Base-by-base conservation (phyloP, 192 early-diverging fungal genomes). In the Diversispora epigaea region DNA sequence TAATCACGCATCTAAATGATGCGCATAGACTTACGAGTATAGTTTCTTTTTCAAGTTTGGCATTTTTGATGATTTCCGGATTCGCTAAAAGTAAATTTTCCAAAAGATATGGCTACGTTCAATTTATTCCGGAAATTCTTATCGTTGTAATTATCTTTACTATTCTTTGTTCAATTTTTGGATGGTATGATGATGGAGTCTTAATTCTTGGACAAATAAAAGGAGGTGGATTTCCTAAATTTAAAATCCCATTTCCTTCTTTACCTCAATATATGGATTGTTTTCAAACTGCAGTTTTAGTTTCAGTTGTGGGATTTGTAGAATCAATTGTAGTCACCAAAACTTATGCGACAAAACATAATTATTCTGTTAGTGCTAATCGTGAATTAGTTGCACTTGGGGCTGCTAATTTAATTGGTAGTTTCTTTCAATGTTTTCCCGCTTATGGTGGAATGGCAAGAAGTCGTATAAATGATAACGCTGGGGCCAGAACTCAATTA, bases 331-430 rank as follows among this genome's bases (percentile, higher is more conserved):
- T 93, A 39, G 92, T 96, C 19, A 91, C 95, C 4, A 95, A 97
- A 77, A 94, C 94, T 39, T 98, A 96, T 79, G 91, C 96, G 0
- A 90, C 89, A 67, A 89, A 93, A 60, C 92, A 96, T 84, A 93
- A 96, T 80, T 97, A 98, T 76, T 82, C 91, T 7, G 92, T 98
- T 52, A 94, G 92, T 14, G 91, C 96, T 10, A 99, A 99, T 77
- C 91, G 97, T 50, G 97, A 99, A 80, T 85, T 99, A 44, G 96
- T 99, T 47, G 97, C 96, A 4, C 82, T 99, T 71, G 97, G 97
- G 39, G 81, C 91, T n/a, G 85, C 91, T 63, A 99, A 98, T 71
- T 86, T 94, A 41, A 68, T 94, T 50, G 92, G 94, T 41, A 89
- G 91, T 21, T 80, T 93, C 0, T 95, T 98, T 75, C 81, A 84